Conservation (phyloP, 768 basidiomycete genomes). For the Trametes cinnabarina region DNA sequence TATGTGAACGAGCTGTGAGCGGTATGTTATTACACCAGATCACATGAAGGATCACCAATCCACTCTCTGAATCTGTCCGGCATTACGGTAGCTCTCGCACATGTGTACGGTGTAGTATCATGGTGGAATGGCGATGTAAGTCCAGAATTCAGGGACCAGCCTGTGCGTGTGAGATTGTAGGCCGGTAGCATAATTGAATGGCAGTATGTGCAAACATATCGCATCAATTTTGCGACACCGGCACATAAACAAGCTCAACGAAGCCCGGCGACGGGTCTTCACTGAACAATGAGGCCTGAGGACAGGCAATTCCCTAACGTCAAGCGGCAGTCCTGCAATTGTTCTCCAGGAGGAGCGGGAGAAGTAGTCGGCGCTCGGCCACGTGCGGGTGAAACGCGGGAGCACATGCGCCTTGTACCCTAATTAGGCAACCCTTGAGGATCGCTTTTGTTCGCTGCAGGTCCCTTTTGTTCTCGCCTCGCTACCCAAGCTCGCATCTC, state of each 20-base stretch:
- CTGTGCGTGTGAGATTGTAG: not conserved
- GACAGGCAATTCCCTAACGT: constrained; percentile 24
- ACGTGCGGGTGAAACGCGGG: constrained; percentile 28
- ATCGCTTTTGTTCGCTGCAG: constrained; percentile 22
- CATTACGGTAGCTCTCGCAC: too few relatives aligned
- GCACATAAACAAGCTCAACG: constrained; percentile 3
- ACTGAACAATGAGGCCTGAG: constrained; percentile 17
- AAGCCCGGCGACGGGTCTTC: not conserved
- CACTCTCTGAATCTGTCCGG: too few relatives aligned
- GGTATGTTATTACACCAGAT: not conserved
- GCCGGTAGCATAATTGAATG: not conserved
- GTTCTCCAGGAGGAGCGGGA: constrained; percentile 18
- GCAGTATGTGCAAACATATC: constrained; percentile 2
- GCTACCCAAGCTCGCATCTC: constrained; percentile 20
- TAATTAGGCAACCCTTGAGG: constrained; percentile 25
- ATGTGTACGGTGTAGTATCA: not conserved
- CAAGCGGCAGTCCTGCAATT: constrained; percentile 18
- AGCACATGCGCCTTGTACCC: constrained; percentile 27
- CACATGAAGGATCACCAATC: too few relatives aligned
- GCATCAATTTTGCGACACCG: constrained; percentile 5
- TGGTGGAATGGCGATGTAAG: not conserved
- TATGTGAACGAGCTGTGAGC: not conserved
- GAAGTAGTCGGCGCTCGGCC: constrained; percentile 19
- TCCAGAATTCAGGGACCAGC: too few relatives aligned
- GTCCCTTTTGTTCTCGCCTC: constrained; percentile 34